Evolutionary conservation across 2,329 filamentous ascomycete species (phyloP).

Genomic region (Aspergillus caelatus): DNA sequence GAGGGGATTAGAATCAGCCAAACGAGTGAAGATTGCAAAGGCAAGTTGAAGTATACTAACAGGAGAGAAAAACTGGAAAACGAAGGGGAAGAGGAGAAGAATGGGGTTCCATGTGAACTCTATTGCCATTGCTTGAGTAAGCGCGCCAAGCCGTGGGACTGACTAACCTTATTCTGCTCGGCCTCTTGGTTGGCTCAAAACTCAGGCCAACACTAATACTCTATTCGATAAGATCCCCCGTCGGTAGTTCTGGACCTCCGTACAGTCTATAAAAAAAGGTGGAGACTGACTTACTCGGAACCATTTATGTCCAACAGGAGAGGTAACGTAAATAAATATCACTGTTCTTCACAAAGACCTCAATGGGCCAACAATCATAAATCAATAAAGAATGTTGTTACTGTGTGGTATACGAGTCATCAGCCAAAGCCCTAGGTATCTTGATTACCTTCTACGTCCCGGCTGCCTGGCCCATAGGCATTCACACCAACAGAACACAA

Average conservation of each 20-base stretch:
- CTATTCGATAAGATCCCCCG: too few species aligned
- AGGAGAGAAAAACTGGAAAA: constrained; percentile 3
- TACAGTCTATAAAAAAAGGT: background rate
- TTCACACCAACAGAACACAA: background rate
- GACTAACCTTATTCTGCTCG: constrained; percentile 6
- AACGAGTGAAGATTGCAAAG: background rate
- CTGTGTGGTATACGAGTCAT: too few species aligned
- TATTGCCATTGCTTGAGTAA: background rate
- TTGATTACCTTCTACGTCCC: background rate
- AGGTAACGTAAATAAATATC: background rate
- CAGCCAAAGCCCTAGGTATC: background rate
- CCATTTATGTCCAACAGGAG: background rate
- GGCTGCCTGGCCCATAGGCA: background rate
- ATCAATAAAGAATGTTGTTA: background rate
- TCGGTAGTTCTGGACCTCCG: background rate
- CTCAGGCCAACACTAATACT: background rate
- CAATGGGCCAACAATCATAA: background rate
- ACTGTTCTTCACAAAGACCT: background rate
- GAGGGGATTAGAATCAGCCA: background rate
- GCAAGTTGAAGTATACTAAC: background rate
- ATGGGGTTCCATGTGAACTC: background rate
- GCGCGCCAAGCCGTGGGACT: background rate
- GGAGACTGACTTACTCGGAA: background rate
- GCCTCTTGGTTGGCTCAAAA: background rate
- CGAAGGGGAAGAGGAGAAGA: background rate